phyloP scores from a whole-genome alignment of 1,284 basidiomycete species.

The Agroathelia rolfsii region DNA sequence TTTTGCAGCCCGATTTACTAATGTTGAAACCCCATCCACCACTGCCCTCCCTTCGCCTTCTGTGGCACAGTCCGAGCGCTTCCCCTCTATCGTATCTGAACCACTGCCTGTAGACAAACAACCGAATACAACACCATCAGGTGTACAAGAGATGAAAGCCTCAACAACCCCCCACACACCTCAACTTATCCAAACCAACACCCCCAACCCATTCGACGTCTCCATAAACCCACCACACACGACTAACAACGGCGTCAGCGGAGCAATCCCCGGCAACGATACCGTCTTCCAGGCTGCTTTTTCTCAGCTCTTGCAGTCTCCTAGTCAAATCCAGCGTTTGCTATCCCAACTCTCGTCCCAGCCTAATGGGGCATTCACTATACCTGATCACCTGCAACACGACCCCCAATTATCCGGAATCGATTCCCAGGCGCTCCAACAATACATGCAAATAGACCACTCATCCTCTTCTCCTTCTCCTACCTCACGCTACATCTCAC shows the following conservation, averaged over 20 bases:
- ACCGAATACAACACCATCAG: no score
- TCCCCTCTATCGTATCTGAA: conserved; percentile 15
- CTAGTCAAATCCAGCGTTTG: conserved; percentile 61
- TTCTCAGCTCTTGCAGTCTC: conserved; percentile 49
- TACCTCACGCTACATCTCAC: conserved; percentile 16
- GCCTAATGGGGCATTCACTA: conserved; percentile 16
- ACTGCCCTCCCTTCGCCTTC: conserved; percentile 13
- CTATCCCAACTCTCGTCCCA: conserved; percentile 44
- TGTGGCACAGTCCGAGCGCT: conserved; percentile 18
- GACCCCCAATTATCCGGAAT: conserved; percentile 16
- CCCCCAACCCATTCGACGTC: conserved; percentile 18
- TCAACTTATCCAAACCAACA: conserved; percentile 15
- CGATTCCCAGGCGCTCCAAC: conserved; percentile 11
- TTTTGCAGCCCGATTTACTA: neutral
- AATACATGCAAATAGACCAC: conserved; percentile 4
- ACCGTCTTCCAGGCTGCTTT: conserved; percentile 52
- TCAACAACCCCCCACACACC: conserved; percentile 13
- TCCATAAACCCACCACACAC: no score
- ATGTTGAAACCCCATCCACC: conserved; percentile 19
- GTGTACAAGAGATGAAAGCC: no score
- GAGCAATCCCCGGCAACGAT: no score
- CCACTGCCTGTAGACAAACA: no score
- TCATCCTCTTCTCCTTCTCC: conserved; percentile 10
- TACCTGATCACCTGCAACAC: conserved; percentile 11
- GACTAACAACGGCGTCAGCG: no score